Evolutionary conservation across 2,329 filamentous ascomycete species (phyloP), one percentile per base, ranked within the genome.

Genomic region (Colletotrichum acutatum): DNA sequence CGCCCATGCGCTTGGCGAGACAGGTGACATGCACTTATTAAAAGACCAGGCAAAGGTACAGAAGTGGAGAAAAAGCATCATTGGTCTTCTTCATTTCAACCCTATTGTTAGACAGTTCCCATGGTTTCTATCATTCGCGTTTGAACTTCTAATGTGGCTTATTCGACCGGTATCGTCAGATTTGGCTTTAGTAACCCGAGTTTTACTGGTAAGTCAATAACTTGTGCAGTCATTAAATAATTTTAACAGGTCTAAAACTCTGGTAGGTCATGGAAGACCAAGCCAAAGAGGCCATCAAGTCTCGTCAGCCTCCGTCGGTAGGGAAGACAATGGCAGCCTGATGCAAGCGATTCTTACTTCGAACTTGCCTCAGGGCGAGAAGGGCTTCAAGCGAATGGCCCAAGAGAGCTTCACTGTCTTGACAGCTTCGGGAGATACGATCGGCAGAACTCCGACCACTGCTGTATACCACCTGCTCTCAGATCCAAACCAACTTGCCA

Each of bases 401-500:
- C 75, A 80, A 9, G 84, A 86, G 24, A 79, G 77, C n/a, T 54
- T 76, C 19, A 74, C 77, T 0, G 57, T 83, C 1, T 76, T 81
- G 12, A 77, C 76, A 1, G 84, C 83, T 3, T 84, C 82, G 3
- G 82, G 80, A 12, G 79, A 83, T 52, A 86, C 83, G 0, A 81
- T 79, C 0, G 78, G 78, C 12, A 79, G 78, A 75, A 76, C 79
- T 0, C 76, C 86, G 22, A 74, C 79, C 3, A 72, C 82, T 6
- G 75, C 80, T 8, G 77, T 80, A 8, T 85, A 79, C 75, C 72
- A 83, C 77, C 74, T 85, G 2, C 80, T 83, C 28, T 70, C 76
- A 14, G 78, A 82, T 24, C 80, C 82, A 0, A 5, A 71, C 0
- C 77, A 82, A 5, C 74, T 82, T 1, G 19, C 64, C 1, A 77